These are phyloP conservation scores for Acanthamoeba lenticulata DNA, from an alignment of 208 protist genomes.

Conservation along the genomic window DNA sequence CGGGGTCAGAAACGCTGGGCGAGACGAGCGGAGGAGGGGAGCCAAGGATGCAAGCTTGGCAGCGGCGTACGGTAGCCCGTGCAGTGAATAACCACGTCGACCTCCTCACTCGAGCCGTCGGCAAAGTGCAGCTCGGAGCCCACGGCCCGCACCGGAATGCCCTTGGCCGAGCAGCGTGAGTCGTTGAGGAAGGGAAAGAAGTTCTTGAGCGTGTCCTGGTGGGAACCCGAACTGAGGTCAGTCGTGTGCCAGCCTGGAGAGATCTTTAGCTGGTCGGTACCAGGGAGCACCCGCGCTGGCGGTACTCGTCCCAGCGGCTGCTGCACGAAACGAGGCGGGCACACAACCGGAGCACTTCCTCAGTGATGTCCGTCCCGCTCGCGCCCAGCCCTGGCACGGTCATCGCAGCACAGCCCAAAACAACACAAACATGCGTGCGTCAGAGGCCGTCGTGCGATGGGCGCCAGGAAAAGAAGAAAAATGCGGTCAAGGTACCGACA, in stretches of 20 bases:
- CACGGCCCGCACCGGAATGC: not conserved
- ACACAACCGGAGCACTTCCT: slow-evolving; percentile 26
- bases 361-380: slow-evolving; percentile 29
- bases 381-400: not conserved
- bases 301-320: slow-evolving; percentile 6
- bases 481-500: not conserved
- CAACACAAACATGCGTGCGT: too few species aligned
- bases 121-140: not conserved
- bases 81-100: slow-evolving; percentile 29
- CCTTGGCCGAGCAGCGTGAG: not conserved
- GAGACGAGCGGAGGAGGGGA: not conserved
- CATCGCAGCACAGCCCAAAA: too few species aligned
- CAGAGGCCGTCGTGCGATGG: too few species aligned
- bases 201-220: not conserved
- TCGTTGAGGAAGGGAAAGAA: slow-evolving; percentile 27
- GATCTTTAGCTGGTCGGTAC: not conserved
- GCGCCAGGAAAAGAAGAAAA: not conserved
- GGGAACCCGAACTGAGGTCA: not conserved
- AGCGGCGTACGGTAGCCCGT: not conserved
- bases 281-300: not conserved
- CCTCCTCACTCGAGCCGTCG: not conserved
- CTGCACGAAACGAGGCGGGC: not conserved
- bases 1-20: too few species aligned
- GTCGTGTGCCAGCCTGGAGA: not conserved
- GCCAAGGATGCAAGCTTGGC: not conserved